These are phyloP conservation scores for Anthostomella pinea DNA, from an alignment of 2,329 filamentous ascomycete genomes.

Conservation along the genomic window DNA sequence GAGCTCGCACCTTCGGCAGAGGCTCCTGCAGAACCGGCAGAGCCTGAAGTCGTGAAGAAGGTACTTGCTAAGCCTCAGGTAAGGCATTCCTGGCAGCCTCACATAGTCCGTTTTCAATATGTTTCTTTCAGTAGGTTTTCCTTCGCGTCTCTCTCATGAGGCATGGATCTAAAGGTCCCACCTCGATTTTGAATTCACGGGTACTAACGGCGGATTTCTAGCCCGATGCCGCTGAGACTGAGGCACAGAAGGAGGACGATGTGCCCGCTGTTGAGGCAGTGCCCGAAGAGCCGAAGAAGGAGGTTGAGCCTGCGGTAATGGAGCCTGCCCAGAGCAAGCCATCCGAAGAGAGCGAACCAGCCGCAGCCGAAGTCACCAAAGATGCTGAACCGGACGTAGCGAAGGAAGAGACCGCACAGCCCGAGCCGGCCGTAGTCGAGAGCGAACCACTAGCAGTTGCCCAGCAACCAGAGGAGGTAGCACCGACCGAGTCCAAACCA, in stretches of 20 bases:
- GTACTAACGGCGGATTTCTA: conserved; percentile 1
- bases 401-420: too few species aligned
- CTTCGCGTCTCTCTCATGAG: conserved; percentile 13
- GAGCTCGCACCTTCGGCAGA: conserved; percentile 1
- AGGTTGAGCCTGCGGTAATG: too few species aligned
- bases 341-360: too few species aligned
- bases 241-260: not conserved
- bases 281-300: conserved; percentile 1
- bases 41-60: conserved; percentile 15
- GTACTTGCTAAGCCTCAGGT: conserved; percentile 13
- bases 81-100: conserved; percentile 23
- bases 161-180: conserved; percentile 9
- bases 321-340: too few species aligned
- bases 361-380: too few species aligned
- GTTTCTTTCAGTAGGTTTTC: conserved; percentile 21
- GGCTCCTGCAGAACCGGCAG: conserved; percentile 6
- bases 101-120: conserved; percentile 20
- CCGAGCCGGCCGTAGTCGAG: too few species aligned
- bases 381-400: too few species aligned
- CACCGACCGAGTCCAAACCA: too few species aligned
- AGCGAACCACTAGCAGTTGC: too few species aligned
- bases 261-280: not conserved
- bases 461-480: too few species aligned
- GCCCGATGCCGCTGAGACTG: conserved; percentile 17
- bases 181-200: not conserved